Base-by-base conservation (phyloP, 73 alveolate species). In the Stentor coeruleus region DNA sequence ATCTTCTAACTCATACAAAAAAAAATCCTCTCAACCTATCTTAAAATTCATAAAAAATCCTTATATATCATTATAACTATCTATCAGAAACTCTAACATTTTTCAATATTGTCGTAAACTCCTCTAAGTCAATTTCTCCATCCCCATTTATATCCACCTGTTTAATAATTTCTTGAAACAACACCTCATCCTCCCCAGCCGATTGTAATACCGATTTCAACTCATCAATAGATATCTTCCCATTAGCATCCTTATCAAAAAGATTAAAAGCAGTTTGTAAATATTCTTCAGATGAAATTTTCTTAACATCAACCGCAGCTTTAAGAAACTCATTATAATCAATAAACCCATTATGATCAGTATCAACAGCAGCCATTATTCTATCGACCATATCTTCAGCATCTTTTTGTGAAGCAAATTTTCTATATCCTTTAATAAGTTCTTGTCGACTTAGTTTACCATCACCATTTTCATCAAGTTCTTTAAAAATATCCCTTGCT, bases 311-410 rank as follows among this genome's bases (percentile, higher is more conserved):
- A 40, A 91, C 58, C 4, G 87, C 83, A 15, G 94, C 97, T 20
- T 87, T 82, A 41, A 90, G 38, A 72, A 90, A 91, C 81, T 91
- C 97, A 15, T 89, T 86, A 58, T 81, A 91, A 30, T 89, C 93
- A 3, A 91, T 82, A 33, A 39, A 81, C 6, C 95, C 95, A 90
- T 89, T 89, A 2, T 83, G 49, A 73, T 91, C 94, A 74, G 91
- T 57, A 60, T 91, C 97, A 30, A 91, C 77, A 72, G 82, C 59
- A 30, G 39, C 84, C 39, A 91, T 74, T 0, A 92, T 75, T 3
- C 85, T 91, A 84, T 84, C 89, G 33, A 88, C 31, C 59, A 87
- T 91, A 4, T 85, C 76, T 35, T 74, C 35, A 4, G 33, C 66
- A 31, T 40, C 33, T n/a, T 81, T 59, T 59, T 81, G 41, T 59